These are phyloP conservation scores for Narthecium ossifragum DNA, from an alignment of 106 monocot genomes.

Conservation along the genomic window DNA sequence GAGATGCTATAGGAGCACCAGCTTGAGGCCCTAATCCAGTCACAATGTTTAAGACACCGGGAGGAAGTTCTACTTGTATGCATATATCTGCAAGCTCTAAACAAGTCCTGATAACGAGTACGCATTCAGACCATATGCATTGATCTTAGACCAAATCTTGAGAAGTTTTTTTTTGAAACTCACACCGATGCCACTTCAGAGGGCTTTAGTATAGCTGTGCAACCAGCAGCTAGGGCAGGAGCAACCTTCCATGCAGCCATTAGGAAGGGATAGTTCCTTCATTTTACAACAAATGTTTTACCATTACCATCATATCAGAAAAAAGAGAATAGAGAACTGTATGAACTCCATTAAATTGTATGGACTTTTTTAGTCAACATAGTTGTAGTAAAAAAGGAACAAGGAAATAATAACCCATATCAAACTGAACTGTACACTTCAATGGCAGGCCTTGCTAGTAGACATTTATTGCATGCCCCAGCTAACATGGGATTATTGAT, in stretches of 20 bases:
- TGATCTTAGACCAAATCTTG: not conserved
- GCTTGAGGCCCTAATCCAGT: constrained; percentile 93
- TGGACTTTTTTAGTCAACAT: too few species aligned
- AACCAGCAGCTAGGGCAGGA: constrained; percentile 97
- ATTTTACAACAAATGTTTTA: not conserved
- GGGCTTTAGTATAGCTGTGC: constrained; percentile 93
- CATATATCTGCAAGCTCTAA: constrained; percentile 88
- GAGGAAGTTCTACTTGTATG: constrained; percentile 86
- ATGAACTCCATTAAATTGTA: too few species aligned
- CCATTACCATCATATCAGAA: not conserved
- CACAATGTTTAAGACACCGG: constrained; percentile 87
- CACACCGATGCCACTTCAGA: constrained; percentile 92
- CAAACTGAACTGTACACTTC: too few species aligned
- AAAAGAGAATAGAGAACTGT: too few species aligned
- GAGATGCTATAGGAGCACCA: constrained; percentile 85
- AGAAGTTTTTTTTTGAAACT: constrained; percentile 7
- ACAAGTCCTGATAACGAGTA: constrained; percentile 60
- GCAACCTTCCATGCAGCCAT: constrained; percentile 99
- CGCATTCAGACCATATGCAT: not conserved
- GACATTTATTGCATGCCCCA: too few species aligned
- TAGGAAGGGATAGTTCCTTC: constrained; percentile 95
- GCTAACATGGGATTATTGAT: too few species aligned
- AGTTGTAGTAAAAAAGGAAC: too few species aligned
- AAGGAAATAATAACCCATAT: too few species aligned
- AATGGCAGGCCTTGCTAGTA: too few species aligned